phyloP scores from a whole-genome alignment of 1,139 yeast species.

The Yamadazyma aaseri region DNA sequence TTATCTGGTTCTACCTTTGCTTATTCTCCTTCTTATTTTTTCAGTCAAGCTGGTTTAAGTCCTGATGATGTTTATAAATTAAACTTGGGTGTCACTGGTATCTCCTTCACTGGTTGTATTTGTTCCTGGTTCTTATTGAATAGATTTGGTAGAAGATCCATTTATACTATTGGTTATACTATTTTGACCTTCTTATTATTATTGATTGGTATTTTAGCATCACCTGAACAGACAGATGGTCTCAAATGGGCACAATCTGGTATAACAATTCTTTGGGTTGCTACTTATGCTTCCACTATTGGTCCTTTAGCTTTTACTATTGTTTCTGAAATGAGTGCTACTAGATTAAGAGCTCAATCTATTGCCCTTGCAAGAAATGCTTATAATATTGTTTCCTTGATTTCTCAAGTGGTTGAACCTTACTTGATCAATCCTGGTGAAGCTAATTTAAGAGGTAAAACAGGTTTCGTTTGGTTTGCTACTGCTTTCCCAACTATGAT shows the following conservation, averaged over 20 bases:
- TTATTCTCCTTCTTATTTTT: constrained; percentile 25
- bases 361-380: constrained; percentile 25
- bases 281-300: constrained; percentile 22
- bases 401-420: constrained; percentile 24
- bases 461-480: constrained; percentile 41
- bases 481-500: constrained; percentile 27
- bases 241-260: constrained; percentile 26
- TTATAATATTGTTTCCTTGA: constrained; percentile 21
- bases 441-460: constrained; percentile 24
- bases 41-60: constrained; percentile 23
- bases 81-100: constrained; percentile 28
- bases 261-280: constrained; percentile 24
- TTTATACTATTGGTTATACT: constrained; percentile 23
- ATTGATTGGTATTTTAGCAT: constrained; percentile 41
- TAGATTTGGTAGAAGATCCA: constrained; percentile 23
- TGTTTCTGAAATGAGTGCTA: constrained; percentile 24
- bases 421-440: constrained; percentile 24
- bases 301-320: constrained; percentile 27
- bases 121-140: constrained; percentile 22
- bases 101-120: constrained; percentile 19
- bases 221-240: constrained; percentile 18
- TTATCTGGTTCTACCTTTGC: constrained; percentile 24
- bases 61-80: constrained; percentile 22
- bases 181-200: constrained; percentile 34
- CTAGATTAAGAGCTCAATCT: constrained; percentile 25